phyloP scores from a whole-genome alignment of 2,329 filamentous ascomycete genomes.

The Leptographium galeiforme region DNA sequence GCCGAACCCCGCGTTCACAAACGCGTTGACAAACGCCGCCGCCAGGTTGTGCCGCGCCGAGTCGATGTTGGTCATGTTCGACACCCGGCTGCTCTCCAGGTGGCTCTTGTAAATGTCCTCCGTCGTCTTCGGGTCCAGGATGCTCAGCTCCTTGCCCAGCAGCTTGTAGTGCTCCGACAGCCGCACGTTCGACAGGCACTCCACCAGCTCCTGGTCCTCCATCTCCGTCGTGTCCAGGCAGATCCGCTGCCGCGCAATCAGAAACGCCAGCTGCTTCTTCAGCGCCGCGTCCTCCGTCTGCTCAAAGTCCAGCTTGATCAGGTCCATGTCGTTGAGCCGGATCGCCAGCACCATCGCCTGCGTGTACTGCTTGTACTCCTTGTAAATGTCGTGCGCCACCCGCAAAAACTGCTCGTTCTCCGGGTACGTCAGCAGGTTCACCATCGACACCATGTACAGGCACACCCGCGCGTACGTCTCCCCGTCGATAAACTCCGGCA shows the following conservation, averaged over 20 bases:
- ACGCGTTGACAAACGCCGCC: slow-evolving; percentile 91
- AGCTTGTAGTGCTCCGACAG: slow-evolving; percentile 88
- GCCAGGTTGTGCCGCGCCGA: slow-evolving; percentile 93
- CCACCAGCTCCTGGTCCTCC: slow-evolving; percentile 63
- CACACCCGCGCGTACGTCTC: slow-evolving; percentile 90
- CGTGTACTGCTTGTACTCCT: slow-evolving; percentile 80
- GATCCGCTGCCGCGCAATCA: slow-evolving; percentile 85
- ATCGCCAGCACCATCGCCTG: slow-evolving; percentile 93
- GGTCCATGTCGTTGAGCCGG: slow-evolving; percentile 70
- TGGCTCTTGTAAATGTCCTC: slow-evolving; percentile 99
- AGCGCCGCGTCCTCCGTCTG: slow-evolving; percentile 68
- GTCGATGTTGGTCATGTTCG: slow-evolving; percentile 86
- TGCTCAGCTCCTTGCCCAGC: slow-evolving; percentile 89
- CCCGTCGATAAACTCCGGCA: slow-evolving; percentile 80
- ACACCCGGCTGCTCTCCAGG: slow-evolving; percentile 85
- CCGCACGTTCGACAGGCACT: slow-evolving; percentile 78
- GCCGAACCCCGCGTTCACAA: slow-evolving; percentile 90
- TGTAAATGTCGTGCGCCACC: slow-evolving; percentile 88
- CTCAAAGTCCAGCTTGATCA: slow-evolving; percentile 71
- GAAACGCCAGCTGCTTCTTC: slow-evolving; percentile 87
- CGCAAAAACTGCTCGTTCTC: slow-evolving; percentile 93
- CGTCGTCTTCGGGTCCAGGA: slow-evolving; percentile 88
- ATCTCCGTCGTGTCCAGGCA: slow-evolving; percentile 43
- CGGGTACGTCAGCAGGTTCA: slow-evolving; percentile 90
- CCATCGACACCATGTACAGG: slow-evolving; percentile 98